phyloP scores from a whole-genome alignment of 768 basidiomycete genomes.

The Baorangia bicolor region DNA sequence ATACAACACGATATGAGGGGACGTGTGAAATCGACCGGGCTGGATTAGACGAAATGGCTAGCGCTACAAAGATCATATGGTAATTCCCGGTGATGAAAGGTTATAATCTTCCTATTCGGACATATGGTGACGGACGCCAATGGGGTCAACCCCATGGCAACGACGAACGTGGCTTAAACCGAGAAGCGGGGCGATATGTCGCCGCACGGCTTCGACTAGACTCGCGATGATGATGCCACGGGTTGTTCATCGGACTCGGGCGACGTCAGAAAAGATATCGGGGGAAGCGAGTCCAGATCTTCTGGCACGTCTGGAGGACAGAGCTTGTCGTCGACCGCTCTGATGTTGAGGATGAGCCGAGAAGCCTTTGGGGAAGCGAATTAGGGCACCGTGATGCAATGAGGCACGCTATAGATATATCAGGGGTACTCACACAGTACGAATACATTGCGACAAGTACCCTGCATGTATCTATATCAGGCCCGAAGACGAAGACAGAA shows the following conservation, averaged over 20 bases:
- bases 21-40: not conserved
- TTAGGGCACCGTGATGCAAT: not conserved
- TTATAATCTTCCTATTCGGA: not conserved
- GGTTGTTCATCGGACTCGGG: constrained; percentile 1
- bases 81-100: not conserved
- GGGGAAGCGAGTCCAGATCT: constrained; percentile 1
- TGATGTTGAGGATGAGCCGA: constrained; percentile 21
- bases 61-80: not conserved
- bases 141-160: not conserved
- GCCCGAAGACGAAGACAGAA: not conserved
- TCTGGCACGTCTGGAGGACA: constrained; percentile 4
- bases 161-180: not conserved
- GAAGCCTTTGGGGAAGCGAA: constrained; percentile 10
- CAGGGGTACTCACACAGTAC: constrained; percentile 17
- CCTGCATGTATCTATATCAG: constrained; percentile 12
- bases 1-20: not conserved
- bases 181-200: too few relatives aligned
- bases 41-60: not conserved
- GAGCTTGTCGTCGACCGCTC: not conserved
- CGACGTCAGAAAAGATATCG: not conserved
- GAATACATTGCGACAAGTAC: constrained; percentile 17
- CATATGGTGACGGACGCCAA: not conserved
- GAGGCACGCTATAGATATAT: not conserved
- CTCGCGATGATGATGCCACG: constrained; percentile 10
- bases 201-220: not conserved